Evolutionary conservation across 306 rosid genomes (phyloP).

Genomic region (Myrica gale): DNA sequence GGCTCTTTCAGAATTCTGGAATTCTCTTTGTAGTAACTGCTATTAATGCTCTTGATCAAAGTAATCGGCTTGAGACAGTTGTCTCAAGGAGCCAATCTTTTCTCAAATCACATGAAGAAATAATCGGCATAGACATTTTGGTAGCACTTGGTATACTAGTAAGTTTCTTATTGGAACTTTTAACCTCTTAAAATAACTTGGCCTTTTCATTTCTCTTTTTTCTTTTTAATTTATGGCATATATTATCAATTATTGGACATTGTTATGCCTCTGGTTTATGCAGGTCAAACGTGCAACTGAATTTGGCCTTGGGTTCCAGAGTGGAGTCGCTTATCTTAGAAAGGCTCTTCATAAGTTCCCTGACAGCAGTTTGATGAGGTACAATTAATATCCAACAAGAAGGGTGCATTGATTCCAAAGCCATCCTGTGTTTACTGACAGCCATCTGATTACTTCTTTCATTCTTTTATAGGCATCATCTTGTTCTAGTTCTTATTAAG

Average conservation of each 20-base stretch:
- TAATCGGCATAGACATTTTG: constrained; percentile 66
- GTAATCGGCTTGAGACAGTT: constrained; percentile 55
- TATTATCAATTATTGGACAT: constrained; percentile 1
- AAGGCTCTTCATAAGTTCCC: constrained; percentile 87
- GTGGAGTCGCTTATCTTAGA: constrained; percentile 70
- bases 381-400: constrained; percentile 17
- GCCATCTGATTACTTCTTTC: neutral
- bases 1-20: constrained; percentile 66
- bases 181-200: constrained; percentile 16
- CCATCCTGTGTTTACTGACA: neutral
- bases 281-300: constrained; percentile 67
- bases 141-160: constrained; percentile 87
- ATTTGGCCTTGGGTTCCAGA: constrained; percentile 51
- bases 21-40: constrained; percentile 73
- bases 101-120: constrained; percentile 67
- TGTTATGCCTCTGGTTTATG: constrained; percentile 24
- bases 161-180: constrained; percentile 27
- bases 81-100: constrained; percentile 51
- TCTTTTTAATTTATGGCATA: neutral
- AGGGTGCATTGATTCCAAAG: neutral
- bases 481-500: neutral
- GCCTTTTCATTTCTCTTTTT: neutral
- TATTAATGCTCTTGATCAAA: constrained; percentile 66
- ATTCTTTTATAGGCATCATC: neutral
- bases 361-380: constrained; percentile 70